Conservation (phyloP, 2,329 filamentous ascomycete species). For the Fusarium abutilonis region DNA sequence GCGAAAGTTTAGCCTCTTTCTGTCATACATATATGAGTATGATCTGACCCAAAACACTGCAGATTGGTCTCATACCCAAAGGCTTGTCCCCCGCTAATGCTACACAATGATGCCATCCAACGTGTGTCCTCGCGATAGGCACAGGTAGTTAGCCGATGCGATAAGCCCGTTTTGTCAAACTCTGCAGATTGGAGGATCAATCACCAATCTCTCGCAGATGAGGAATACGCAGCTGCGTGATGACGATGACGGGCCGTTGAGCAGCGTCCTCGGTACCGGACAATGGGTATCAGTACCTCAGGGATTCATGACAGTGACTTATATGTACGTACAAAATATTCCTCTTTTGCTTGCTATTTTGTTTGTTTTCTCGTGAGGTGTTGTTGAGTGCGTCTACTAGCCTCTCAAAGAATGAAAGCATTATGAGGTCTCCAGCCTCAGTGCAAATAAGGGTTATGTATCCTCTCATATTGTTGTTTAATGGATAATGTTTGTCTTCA, state of each 20-base stretch:
- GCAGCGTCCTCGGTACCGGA: slow-evolving; percentile 36
- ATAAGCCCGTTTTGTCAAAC: slow-evolving; percentile 23
- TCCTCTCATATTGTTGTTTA: too few relatives aligned
- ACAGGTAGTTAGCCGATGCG: slow-evolving; percentile 7
- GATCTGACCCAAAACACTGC: background rate
- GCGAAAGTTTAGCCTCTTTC: slow-evolving; percentile 23
- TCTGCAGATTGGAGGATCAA: slow-evolving; percentile 17
- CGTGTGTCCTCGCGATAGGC: slow-evolving; percentile 34
- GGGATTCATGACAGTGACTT: slow-evolving; percentile 22
- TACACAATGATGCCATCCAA: slow-evolving; percentile 38
- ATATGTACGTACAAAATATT: slow-evolving; percentile 22
- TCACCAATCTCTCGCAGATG: slow-evolving; percentile 15
- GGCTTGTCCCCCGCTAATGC: slow-evolving; percentile 12
- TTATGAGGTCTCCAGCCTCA: too few relatives aligned
- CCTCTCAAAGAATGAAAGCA: too few relatives aligned
- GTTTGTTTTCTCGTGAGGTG: slow-evolving; percentile 5
- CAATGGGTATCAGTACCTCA: slow-evolving; percentile 38
- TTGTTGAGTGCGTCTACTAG: background rate
- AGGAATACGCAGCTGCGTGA: slow-evolving; percentile 34
- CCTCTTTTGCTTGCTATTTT: background rate
- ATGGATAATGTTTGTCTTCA: background rate
- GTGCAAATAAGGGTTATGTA: too few relatives aligned
- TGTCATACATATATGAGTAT: slow-evolving; percentile 2
- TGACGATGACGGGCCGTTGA: slow-evolving; percentile 35
- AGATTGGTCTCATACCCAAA: background rate